Percentiles rank a stretch among this genome's conserved stretches.
Evolutionary conservation across 1,139 yeast genomes (phyloP).

Genomic region (Magnusiomyces tetraspermus): DNA sequence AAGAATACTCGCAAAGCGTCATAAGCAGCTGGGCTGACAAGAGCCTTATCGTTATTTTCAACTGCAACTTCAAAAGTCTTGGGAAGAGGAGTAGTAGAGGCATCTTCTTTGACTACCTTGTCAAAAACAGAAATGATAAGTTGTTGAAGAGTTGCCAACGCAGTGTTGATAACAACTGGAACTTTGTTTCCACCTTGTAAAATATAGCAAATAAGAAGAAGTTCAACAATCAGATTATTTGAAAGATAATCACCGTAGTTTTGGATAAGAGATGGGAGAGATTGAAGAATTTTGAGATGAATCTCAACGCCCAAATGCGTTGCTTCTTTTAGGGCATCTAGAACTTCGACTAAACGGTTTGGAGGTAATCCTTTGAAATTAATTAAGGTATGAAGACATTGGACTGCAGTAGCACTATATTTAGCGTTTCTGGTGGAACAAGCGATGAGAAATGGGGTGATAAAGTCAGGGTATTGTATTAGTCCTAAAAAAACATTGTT

Average conservation of each 20-base stretch:
- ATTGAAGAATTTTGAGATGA: conserved; percentile 78
- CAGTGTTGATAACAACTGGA: conserved; percentile 79
- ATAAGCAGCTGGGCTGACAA: conserved; percentile 45
- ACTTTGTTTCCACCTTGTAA: conserved; percentile 61
- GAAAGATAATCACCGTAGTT: conserved; percentile 47
- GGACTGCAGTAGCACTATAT: conserved; percentile 61
- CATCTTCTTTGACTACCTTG: conserved; percentile 40
- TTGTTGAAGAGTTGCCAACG: conserved; percentile 87
- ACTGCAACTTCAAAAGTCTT: conserved; percentile 25
- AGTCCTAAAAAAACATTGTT: conserved; percentile 22
- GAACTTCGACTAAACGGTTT: conserved; percentile 43
- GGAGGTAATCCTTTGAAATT: conserved; percentile 43
- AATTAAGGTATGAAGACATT: conserved; percentile 54
- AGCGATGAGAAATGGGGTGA: conserved; percentile 62
- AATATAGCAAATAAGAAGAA: conserved; percentile 62
- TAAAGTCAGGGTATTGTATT: conserved; percentile 42
- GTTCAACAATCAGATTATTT: conserved; percentile 48
- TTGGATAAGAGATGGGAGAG: conserved; percentile 66
- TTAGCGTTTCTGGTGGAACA: conserved; percentile 69
- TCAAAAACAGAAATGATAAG: conserved; percentile 69
- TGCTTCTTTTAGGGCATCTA: conserved; percentile 64
- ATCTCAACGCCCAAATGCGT: conserved; percentile 71
- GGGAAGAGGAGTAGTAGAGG: conserved; percentile 22
- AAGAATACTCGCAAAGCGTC: conserved; percentile 63
- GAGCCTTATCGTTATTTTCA: conserved; percentile 38